Conservation (phyloP, 768 basidiomycete genomes). For the Lactifluus echinatus region DNA sequence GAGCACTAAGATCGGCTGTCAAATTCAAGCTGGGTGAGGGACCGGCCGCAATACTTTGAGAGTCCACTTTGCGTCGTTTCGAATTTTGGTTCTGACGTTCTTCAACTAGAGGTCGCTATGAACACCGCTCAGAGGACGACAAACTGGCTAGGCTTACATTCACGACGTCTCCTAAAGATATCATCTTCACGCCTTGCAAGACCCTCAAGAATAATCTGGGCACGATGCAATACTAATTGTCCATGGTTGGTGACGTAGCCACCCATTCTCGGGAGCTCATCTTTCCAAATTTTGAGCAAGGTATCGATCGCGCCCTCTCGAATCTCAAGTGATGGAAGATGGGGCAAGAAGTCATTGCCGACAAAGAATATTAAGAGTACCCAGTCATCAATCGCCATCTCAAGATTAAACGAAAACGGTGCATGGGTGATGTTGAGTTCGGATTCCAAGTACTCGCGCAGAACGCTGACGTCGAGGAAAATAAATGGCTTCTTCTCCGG, state of each 20-base stretch:
- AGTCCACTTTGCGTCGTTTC: constrained; percentile 75
- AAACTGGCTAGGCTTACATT: constrained; percentile 44
- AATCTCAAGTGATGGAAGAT: constrained; percentile 96
- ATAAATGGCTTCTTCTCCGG: constrained; percentile 90
- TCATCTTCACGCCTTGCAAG: constrained; percentile 92
- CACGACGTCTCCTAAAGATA: constrained; percentile 85
- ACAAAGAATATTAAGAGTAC: constrained; percentile 99
- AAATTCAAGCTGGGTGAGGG: constrained; percentile 44
- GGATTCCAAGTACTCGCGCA: constrained; percentile 96
- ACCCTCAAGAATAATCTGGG: constrained; percentile 92
- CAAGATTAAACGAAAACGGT: constrained; percentile 84
- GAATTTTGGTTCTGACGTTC: constrained; percentile 88
- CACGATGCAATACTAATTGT: constrained; percentile 72
- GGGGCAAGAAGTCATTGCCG: constrained; percentile 98
- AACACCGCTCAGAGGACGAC: background rate
- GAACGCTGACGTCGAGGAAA: constrained; percentile 92
- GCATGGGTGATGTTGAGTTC: constrained; percentile 79
- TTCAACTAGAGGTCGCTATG: constrained; percentile 51
- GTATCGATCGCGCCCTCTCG: constrained; percentile 99
- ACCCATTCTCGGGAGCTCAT: constrained; percentile 89
- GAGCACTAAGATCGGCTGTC: constrained; percentile 38
- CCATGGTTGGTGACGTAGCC: constrained; percentile 96
- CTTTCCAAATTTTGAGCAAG: constrained; percentile 90
- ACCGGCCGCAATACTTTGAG: constrained; percentile 30
- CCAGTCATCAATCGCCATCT: constrained; percentile 99